These are phyloP conservation scores for Catenaria anguillulae DNA, from an alignment of 371 early-diverging fungal genomes.

Conservation along the genomic window DNA sequence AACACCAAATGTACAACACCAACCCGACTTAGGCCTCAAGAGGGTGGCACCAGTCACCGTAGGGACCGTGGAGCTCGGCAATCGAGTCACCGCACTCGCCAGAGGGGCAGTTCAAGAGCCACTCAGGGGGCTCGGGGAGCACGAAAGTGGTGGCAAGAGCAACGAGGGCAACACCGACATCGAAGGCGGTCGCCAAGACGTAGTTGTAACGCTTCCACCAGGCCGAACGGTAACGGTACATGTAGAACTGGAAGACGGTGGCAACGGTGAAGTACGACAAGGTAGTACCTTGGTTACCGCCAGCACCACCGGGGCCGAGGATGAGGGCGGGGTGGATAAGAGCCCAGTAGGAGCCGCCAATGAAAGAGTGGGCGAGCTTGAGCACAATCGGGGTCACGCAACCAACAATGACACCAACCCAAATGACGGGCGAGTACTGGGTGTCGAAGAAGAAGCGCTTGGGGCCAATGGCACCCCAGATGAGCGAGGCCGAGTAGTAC, in stretches of 20 bases:
- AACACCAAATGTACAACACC: no score
- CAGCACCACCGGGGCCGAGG: background rate
- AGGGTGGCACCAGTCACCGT: no score
- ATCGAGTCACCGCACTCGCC: no score
- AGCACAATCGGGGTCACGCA: conserved; percentile 13
- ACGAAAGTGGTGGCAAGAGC: conserved; percentile 1
- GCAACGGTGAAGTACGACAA: conserved; percentile 44
- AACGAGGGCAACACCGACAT: conserved; percentile 46
- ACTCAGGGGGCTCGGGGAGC: no score
- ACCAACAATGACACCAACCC: conserved; percentile 12
- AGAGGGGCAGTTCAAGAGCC: no score
- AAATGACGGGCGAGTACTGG: background rate
- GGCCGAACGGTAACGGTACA: conserved; percentile 31
- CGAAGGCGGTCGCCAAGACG: conserved; percentile 54
- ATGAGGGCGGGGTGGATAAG: background rate
- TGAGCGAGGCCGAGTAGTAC: conserved; percentile 15
- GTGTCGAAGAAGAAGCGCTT: conserved; percentile 11
- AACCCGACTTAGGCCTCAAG: no score
- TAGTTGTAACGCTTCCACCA: conserved; percentile 62
- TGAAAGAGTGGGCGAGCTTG: background rate
- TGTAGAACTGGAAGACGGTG: conserved; percentile 44
- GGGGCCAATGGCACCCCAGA: conserved; percentile 27
- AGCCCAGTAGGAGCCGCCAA: background rate
- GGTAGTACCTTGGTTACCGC: background rate
- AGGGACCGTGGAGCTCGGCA: no score